These are phyloP conservation scores for Botrytis fragariae DNA, from an alignment of 2,329 filamentous ascomycete species.

Conservation along the genomic window DNA sequence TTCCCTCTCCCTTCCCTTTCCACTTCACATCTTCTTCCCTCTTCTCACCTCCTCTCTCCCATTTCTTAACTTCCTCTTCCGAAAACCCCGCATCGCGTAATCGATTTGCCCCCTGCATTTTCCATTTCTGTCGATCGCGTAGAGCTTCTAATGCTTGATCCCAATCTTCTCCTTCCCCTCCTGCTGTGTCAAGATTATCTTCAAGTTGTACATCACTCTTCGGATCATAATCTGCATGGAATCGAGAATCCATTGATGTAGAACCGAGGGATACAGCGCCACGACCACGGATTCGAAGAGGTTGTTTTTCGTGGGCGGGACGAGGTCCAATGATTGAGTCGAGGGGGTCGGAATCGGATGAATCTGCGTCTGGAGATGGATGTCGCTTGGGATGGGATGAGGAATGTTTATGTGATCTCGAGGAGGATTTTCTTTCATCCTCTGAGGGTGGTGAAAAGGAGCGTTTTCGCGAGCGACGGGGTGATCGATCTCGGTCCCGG, in stretches of 20 bases:
- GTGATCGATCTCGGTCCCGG: conserved; percentile 36
- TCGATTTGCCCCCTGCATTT: conserved; percentile 70
- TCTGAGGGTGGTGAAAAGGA: conserved; percentile 4
- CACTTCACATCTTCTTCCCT: conserved; percentile 68
- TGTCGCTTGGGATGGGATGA: conserved; percentile 17
- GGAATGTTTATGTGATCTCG: conserved; percentile 12
- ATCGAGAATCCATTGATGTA: conserved; percentile 72
- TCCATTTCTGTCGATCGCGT: conserved; percentile 76
- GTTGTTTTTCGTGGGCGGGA: conserved; percentile 47
- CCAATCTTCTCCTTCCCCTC: conserved; percentile 59
- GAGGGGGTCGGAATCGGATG: conserved; percentile 66
- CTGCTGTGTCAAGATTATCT: conserved; percentile 46
- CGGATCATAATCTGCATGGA: conserved; percentile 64
- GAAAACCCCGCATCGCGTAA: conserved; percentile 76
- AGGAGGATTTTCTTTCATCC: not conserved
- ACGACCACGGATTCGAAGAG: conserved; percentile 60
- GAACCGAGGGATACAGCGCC: conserved; percentile 55
- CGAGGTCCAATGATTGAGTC: conserved; percentile 76
- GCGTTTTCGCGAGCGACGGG: conserved; percentile 23
- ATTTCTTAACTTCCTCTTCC: conserved; percentile 69
- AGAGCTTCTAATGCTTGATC: conserved; percentile 75
- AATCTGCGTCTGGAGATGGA: conserved; percentile 22
- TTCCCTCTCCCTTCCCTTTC: conserved; percentile 50
- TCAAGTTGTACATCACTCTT: conserved; percentile 52
- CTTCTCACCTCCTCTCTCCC: conserved; percentile 61